Base-by-base conservation (phyloP, 2,329 filamentous ascomycete species). In the Colletotrichum lentis region DNA sequence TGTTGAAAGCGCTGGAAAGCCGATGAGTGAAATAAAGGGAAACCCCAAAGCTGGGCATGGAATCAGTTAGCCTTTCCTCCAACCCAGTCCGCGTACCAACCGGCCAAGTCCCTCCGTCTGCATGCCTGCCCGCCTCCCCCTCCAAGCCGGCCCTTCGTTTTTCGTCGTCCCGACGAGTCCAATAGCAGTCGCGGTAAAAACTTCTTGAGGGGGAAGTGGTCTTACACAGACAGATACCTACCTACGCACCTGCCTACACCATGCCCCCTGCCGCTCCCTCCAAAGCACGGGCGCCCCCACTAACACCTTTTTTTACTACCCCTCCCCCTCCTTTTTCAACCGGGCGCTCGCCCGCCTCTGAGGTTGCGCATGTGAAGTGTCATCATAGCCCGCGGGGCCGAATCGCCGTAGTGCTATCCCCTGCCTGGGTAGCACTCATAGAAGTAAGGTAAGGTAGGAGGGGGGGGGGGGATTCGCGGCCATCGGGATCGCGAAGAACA, bases 301-400 rank as follows among this genome's bases (percentile, higher is more conserved):
- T 27, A 31, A 22, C 22, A 31, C 46, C 18, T 20, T 20, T 35
- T 20, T 35, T 22, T 16, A 10, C 22, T 60, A 59, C 62, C 62
- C 65, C 65, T 68, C 65, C 65, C 65, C 65, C 65, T 64, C 65
- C 65, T 55, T 27, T 12, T 60, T 49, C 41, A 39, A 39, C 54
- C 14, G 54, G 44, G 50, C 44, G 18, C 12, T 18, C 20, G 35
- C 41, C 57, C 49, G 6, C 53, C 8, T 24, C 52, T 54, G n/a
- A 18, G 24, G 20, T 27, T 31, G 49, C 10, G 18, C 65, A 68
- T 68, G 65, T 60, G 49, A 46, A 68, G 65, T 68, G 65, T 68
- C 65, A 62, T 68, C 65, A 68, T 68, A 46, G 50, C 57, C 27
- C 47, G 54, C 53, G 56, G 56, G 56, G 44, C 50, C 24, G 18